Evolutionary conservation across 306 rosid genomes (phyloP), one percentile per base, ranked within the genome.

Genomic region (Casuarina glauca): DNA sequence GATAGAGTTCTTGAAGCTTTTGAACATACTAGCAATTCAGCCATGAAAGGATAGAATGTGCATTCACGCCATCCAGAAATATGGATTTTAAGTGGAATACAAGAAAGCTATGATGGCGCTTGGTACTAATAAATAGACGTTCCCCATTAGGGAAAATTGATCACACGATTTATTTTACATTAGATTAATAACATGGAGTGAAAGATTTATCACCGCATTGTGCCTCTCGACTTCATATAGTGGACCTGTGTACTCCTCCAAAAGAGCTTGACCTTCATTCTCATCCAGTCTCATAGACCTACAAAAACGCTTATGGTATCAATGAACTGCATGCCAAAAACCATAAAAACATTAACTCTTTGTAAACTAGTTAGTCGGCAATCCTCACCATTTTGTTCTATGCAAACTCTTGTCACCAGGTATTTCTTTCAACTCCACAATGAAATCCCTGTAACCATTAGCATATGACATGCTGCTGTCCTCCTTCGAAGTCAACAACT

Each of bases 361-460:
- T 72, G 75, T 51, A 67, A 83, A 15, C 69, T 32, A 69, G 80
- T 49, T 39, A 80, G 62, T 70, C 73, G 1, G 20, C 32, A 79
- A 82, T 32, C 62, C 19, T 73, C 82, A 95, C 99, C 99, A 90
- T 91, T 87, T 91, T 60, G 94, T 92, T 64, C 88, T 90, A 77
- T 95, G 99, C 90, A 93, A 87, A 80, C 88, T 90, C 86, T 90
- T 91, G 79, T 88, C 93, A 43, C 99, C 97, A 2, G 96, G 94
- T 13, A 95, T 90, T 80, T 95, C 97, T 78, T 84, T 93, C 87
- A 95, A 85, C 39, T 92, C 96, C 45, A 93, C 94, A 11, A 93
- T 64, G 76, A 83, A 91, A 71, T 91, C 87, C 84, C 83, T 78
- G 58, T 73, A 81, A 69, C 84, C 84, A 54, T 71, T 67, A 44